A percentile compares a stretch with the other conserved stretches of the same genome.
Conservation (phyloP, 1,284 basidiomycete genomes). For the Heterobasidion parviporum region DNA sequence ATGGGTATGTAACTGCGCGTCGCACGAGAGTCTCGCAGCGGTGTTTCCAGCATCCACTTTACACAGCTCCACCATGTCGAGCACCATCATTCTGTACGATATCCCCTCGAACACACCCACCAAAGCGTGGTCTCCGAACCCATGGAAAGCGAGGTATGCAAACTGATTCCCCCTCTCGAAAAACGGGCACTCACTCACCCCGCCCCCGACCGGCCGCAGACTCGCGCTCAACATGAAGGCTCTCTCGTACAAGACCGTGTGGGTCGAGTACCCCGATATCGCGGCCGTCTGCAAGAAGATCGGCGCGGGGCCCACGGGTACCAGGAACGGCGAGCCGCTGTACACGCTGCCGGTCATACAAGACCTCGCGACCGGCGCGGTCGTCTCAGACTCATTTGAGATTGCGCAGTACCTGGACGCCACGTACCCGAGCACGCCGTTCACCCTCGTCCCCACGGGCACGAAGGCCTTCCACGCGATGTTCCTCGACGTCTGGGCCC, state of each 20-base stretch:
- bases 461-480: slow-evolving; percentile 22
- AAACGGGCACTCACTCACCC: background rate
- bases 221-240: slow-evolving; percentile 24
- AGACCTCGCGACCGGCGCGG: slow-evolving; percentile 15
- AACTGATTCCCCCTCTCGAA: background rate
- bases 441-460: slow-evolving; percentile 15
- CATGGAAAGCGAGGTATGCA: slow-evolving; percentile 17
- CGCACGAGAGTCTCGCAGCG: too few relatives aligned
- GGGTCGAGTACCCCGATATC: slow-evolving; percentile 30
- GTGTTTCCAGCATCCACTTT: too few relatives aligned
- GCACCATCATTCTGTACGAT: background rate
- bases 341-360: slow-evolving; percentile 19
- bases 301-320: slow-evolving; percentile 17
- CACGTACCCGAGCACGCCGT: slow-evolving; percentile 20
- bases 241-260: slow-evolving; percentile 24
- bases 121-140: slow-evolving; percentile 16
- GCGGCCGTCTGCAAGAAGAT: slow-evolving; percentile 18
- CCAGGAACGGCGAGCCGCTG: slow-evolving; percentile 12
- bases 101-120: background rate
- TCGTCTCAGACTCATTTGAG: slow-evolving; percentile 20
- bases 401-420: slow-evolving; percentile 27
- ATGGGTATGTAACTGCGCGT: too few relatives aligned
- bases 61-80: background rate
- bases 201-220: background rate
- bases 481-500: slow-evolving; percentile 17